These are phyloP conservation scores for Alliaria petiolata DNA, from an alignment of 345 rosid genomes.

Conservation along the genomic window DNA sequence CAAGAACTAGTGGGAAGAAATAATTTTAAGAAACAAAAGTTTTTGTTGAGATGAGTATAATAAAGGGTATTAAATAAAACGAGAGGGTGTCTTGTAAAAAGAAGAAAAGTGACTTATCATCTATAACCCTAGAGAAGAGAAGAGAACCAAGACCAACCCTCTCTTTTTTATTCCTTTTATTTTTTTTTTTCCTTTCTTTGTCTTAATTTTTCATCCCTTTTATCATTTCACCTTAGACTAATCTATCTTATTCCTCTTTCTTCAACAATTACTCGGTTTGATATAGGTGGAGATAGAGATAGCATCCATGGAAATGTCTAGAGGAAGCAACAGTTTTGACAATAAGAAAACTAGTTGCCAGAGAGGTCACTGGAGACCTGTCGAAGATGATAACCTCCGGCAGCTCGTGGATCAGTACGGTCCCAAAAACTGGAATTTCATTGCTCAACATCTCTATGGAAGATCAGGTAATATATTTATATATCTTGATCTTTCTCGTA, in stretches of 20 bases:
- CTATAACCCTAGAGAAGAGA: conserved; percentile 36
- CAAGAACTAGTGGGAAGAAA: background rate
- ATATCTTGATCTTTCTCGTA: background rate
- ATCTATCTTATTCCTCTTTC: conserved; percentile 21
- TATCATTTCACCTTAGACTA: conserved; percentile 32
- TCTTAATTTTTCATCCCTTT: conserved; percentile 21
- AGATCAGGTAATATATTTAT: conserved; percentile 49
- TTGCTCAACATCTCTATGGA: conserved; percentile 54
- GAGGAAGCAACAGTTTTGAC: conserved; percentile 32
- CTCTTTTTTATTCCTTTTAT: conserved; percentile 26
- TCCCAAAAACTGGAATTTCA: conserved; percentile 61
- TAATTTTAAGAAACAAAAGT: background rate
- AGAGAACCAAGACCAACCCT: conserved; percentile 31
- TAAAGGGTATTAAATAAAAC: background rate
- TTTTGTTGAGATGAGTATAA: background rate
- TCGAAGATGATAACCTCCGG: conserved; percentile 52
- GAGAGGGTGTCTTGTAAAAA: conserved; percentile 30
- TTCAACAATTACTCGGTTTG: conserved; percentile 17
- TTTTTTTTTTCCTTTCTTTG: conserved; percentile 2
- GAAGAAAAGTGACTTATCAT: conserved; percentile 44
- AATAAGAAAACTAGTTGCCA: conserved; percentile 39
- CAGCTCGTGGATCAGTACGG: conserved; percentile 54
- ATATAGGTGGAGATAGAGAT: conserved; percentile 23
- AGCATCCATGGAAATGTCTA: conserved; percentile 36
- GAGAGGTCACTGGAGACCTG: conserved; percentile 71